Evolutionary conservation across 495 filamentous ascomycete genomes (phyloP).

Genomic region (Parmelia sp.): DNA sequence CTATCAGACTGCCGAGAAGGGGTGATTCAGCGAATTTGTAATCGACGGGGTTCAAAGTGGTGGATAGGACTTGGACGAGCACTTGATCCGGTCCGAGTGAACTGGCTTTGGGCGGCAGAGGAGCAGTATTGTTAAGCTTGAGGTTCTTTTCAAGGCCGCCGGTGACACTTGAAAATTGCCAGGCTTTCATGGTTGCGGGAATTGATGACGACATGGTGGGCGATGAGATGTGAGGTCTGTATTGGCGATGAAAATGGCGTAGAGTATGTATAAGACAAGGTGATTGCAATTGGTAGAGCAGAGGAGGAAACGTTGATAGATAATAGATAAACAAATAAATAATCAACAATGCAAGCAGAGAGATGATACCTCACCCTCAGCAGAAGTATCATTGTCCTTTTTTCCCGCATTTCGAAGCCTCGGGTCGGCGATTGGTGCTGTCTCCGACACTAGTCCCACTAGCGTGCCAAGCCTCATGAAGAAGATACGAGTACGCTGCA

Average conservation of each 20-base stretch:
- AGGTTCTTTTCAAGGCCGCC: slow-evolving; percentile 54
- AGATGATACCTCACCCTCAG: too few species aligned
- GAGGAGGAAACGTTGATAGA: too few species aligned
- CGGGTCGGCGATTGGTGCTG: too few species aligned
- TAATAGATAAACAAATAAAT: too few species aligned
- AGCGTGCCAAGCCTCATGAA: too few species aligned
- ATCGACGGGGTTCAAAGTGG: slow-evolving; percentile 63
- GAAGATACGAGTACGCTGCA: too few species aligned
- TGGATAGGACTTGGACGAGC: slow-evolving; percentile 51
- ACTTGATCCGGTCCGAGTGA: slow-evolving; percentile 37
- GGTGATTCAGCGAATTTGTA: slow-evolving; percentile 58
- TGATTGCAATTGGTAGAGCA: too few species aligned
- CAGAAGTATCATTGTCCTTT: too few species aligned
- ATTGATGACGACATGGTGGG: background rate
- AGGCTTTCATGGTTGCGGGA: slow-evolving; percentile 52
- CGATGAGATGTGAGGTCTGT: background rate
- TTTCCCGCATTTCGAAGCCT: too few species aligned
- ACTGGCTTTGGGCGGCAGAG: slow-evolving; percentile 35
- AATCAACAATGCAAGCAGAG: too few species aligned
- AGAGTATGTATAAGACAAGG: too few species aligned
- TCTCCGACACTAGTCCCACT: too few species aligned
- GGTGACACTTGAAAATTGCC: slow-evolving; percentile 49
- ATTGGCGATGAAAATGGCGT: background rate
- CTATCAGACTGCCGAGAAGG: slow-evolving; percentile 34
- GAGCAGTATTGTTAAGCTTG: slow-evolving; percentile 38